These are phyloP conservation scores for Cercospora nicotianae DNA, from an alignment of 2,329 filamentous ascomycete species.

Conservation along the genomic window DNA sequence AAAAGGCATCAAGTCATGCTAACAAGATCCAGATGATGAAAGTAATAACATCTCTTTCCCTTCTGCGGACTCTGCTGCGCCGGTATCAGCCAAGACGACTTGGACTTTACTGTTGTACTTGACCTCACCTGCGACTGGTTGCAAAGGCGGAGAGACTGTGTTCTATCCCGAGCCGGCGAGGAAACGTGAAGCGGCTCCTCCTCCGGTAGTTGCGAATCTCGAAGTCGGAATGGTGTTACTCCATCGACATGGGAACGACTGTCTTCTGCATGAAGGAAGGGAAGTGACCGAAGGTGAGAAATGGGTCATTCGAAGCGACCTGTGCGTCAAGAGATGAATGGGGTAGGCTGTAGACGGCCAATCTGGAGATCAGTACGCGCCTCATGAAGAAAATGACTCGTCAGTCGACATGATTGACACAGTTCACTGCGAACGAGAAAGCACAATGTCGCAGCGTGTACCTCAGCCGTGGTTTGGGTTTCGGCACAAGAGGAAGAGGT, in stretches of 20 bases:
- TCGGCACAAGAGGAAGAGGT: background rate
- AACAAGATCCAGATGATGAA: constrained; percentile 69
- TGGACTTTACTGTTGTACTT: constrained; percentile 92
- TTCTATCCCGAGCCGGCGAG: constrained; percentile 71
- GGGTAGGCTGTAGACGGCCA: background rate
- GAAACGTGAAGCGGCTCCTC: constrained; percentile 41
- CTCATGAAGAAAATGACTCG: background rate
- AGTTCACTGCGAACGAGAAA: no score
- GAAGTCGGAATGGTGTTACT: constrained; percentile 84
- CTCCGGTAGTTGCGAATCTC: constrained; percentile 67
- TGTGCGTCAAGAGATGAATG: constrained; percentile 61
- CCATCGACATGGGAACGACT: constrained; percentile 86
- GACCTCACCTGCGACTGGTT: constrained; percentile 71
- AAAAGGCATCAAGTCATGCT: background rate
- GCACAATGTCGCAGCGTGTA: no score
- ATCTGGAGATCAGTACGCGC: background rate
- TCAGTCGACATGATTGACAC: background rate
- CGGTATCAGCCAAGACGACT: constrained; percentile 67
- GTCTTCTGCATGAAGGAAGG: constrained; percentile 82
- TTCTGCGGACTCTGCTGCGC: constrained; percentile 43
- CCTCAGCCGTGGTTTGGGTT: no score
- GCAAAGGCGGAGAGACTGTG: constrained; percentile 82
- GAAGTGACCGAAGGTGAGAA: constrained; percentile 81
- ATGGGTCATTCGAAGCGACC: constrained; percentile 84
- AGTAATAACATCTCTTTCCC: constrained; percentile 69